A percentile compares a stretch with the other conserved stretches of the same genome.
These are phyloP conservation scores for Spergularia marina DNA, from an alignment of 148 eudicot species.

Conservation along the genomic window DNA sequence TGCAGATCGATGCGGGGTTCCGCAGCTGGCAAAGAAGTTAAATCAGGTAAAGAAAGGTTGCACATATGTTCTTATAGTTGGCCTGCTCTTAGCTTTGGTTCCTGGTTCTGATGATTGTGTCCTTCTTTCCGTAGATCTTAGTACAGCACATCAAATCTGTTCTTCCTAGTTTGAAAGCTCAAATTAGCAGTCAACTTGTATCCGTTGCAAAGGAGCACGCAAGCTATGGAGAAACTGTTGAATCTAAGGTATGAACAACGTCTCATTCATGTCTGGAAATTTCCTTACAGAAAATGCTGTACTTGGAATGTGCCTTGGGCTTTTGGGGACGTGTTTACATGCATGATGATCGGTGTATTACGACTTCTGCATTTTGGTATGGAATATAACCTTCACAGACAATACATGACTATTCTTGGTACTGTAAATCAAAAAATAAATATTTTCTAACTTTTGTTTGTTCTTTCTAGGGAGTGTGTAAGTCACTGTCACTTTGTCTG, in stretches of 20 bases:
- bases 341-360: constrained; percentile 1
- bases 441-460: not conserved
- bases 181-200: constrained; percentile 67
- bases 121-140: constrained; percentile 53
- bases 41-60: constrained; percentile 58
- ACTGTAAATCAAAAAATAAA: not conserved
- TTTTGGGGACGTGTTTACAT: not conserved
- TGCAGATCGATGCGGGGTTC: constrained; percentile 93
- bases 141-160: constrained; percentile 88
- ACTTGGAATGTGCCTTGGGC: not conserved
- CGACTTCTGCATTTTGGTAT: not conserved
- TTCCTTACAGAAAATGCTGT: not conserved
- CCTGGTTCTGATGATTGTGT: not conserved
- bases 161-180: constrained; percentile 82
- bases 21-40: constrained; percentile 90
- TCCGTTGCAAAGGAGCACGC: constrained; percentile 95
- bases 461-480: not conserved
- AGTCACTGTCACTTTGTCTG: constrained; percentile 1
- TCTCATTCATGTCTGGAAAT: not conserved
- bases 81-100: not conserved
- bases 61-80: not conserved
- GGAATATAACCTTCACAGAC: not conserved
- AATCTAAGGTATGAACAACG: constrained; percentile 62
- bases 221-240: constrained; percentile 90
- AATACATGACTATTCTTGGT: not conserved